A percentile compares a stretch with the other conserved stretches of the same genome.
phyloP scores from a whole-genome alignment of 768 basidiomycete species.

The Pisolithus microcarpus region DNA sequence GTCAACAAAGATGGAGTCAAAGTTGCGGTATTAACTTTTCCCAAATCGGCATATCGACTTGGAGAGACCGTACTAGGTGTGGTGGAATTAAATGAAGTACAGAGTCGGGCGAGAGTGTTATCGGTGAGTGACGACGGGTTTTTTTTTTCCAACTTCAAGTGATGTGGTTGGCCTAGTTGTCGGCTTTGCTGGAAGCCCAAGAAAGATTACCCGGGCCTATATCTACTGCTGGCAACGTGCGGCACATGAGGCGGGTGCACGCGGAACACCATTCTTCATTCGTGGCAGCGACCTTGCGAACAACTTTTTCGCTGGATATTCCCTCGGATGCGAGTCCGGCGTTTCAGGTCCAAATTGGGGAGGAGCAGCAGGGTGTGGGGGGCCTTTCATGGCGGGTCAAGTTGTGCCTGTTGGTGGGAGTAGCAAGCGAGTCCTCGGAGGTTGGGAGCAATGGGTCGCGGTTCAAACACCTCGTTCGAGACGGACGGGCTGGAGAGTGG shows the following conservation, averaged over 20 bases:
- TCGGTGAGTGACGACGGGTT: constrained; percentile 47
- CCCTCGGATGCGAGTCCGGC: constrained; percentile 87
- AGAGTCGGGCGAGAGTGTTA: constrained; percentile 67
- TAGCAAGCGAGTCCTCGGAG: constrained; percentile 43
- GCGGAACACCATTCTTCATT: constrained; percentile 82
- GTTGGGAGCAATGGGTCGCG: constrained; percentile 44
- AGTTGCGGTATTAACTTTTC: constrained; percentile 87
- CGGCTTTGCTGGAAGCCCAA: constrained; percentile 83
- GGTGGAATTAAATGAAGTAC: constrained; percentile 74
- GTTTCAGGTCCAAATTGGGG: constrained; percentile 60
- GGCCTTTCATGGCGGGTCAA: constrained; percentile 90
- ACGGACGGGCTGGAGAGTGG: constrained; percentile 65
- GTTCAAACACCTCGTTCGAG: constrained; percentile 46
- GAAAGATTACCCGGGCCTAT: constrained; percentile 69
- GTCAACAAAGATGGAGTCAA: constrained; percentile 88
- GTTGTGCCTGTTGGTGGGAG: constrained; percentile 76
- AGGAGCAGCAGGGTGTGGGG: constrained; percentile 36
- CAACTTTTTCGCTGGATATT: constrained; percentile 86
- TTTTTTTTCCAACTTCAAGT: background rate
- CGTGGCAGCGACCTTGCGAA: constrained; percentile 62
- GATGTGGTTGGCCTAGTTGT: constrained; percentile 48
- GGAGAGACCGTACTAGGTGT: constrained; percentile 91
- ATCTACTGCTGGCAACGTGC: constrained; percentile 38
- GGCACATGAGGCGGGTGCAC: constrained; percentile 65
- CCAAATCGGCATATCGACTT: constrained; percentile 84